Conservation (phyloP, 306 rosid species). For the Begonia loranthoides region DNA sequence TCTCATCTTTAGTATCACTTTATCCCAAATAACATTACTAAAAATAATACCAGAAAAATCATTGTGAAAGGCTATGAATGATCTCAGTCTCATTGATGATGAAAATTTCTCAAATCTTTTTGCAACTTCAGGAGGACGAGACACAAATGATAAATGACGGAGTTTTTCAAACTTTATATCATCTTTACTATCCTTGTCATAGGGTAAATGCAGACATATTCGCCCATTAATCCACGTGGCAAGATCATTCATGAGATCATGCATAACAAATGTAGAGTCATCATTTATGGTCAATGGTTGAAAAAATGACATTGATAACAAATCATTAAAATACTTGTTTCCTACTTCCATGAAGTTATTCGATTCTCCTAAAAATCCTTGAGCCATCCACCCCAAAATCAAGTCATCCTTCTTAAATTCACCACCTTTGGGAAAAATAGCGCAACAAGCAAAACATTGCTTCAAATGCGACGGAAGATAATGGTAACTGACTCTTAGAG, state of each 20-base stretch:
- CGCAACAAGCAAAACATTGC: slow-evolving; percentile 7
- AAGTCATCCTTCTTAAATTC: not conserved
- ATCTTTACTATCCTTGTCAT: not conserved
- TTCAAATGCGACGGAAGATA: slow-evolving; percentile 12
- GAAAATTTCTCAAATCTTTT: not conserved
- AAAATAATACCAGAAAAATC: not conserved
- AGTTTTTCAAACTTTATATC: not conserved
- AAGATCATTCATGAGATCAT: not conserved
- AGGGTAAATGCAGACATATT: not conserved
- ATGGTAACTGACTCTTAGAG: slow-evolving; percentile 10
- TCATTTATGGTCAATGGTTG: not conserved
- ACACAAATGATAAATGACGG: not conserved
- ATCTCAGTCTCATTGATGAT: not conserved
- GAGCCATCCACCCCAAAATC: slow-evolving; percentile 9
- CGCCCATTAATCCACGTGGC: not conserved
- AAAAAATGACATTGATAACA: slow-evolving; percentile 2
- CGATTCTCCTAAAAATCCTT: not conserved
- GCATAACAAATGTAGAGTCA: not conserved
- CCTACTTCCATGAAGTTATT: not conserved
- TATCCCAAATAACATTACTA: not conserved
- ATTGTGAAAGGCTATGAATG: not conserved
- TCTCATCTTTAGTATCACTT: not conserved
- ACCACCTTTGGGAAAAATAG: slow-evolving; percentile 11
- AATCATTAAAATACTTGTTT: not conserved
- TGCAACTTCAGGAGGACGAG: not conserved